Conservation (phyloP, 192 early-diverging fungal species). For the Umbelopsis ramanniana region DNA sequence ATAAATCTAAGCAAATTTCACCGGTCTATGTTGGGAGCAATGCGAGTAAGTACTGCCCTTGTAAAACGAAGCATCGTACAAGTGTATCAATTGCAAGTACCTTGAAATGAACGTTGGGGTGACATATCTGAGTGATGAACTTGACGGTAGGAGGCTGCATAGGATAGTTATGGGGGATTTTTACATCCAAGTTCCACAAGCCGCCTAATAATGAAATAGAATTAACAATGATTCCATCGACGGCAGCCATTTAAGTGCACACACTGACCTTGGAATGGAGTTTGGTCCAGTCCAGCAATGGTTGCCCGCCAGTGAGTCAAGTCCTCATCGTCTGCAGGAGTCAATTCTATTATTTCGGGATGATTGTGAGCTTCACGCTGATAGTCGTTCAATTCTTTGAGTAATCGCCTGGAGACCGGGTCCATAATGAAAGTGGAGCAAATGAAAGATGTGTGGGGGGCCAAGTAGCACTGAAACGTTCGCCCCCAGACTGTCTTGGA, state of each 20-base stretch:
- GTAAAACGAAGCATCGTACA: background rate
- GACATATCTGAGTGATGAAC: slow-evolving; percentile 80
- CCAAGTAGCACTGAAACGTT: background rate
- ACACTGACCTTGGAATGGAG: slow-evolving; percentile 70
- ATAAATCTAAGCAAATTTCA: slow-evolving; percentile 95
- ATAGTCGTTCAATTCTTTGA: slow-evolving; percentile 65
- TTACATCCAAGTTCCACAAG: slow-evolving; percentile 68
- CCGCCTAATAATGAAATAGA: slow-evolving; percentile 52
- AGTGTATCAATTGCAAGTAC: slow-evolving; percentile 40
- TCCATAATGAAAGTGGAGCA: slow-evolving; percentile 33
- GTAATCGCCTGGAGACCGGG: slow-evolving; percentile 56
- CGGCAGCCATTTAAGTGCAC: background rate
- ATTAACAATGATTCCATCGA: slow-evolving; percentile 22
- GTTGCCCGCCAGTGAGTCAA: slow-evolving; percentile 73
- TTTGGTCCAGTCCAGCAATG: slow-evolving; percentile 63
- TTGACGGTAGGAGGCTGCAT: slow-evolving; percentile 76
- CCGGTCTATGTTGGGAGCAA: slow-evolving; percentile 67
- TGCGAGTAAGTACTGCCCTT: background rate
- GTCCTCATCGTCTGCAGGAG: slow-evolving; percentile 69
- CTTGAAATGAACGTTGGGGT: slow-evolving; percentile 96
- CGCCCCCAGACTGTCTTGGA: background rate
- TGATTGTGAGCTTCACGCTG: slow-evolving; percentile 53
- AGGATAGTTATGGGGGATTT: slow-evolving; percentile 75
- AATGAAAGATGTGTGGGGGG: background rate
- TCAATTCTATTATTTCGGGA: slow-evolving; percentile 61